Evolutionary conservation across 2,329 filamentous ascomycete genomes (phyloP).

Genomic region (Lasiodiplodia sp.): DNA sequence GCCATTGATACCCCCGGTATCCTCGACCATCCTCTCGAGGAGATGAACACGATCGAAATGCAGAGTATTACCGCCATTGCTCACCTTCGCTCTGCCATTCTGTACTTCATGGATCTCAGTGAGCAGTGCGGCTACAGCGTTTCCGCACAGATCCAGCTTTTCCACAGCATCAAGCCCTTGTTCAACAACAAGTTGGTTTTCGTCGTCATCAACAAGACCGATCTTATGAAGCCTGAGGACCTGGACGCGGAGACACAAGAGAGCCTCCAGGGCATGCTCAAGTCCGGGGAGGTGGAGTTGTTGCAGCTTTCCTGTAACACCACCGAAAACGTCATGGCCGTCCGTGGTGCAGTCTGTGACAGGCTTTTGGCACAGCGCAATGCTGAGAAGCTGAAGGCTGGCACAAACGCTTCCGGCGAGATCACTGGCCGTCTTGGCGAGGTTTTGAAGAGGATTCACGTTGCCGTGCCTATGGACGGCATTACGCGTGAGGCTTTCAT

Average conservation of each 20-base stretch:
- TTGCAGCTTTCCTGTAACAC: conserved; percentile 95
- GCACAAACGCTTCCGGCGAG: conserved; percentile 79
- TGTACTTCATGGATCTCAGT: conserved; percentile 98
- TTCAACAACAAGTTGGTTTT: conserved; percentile 98
- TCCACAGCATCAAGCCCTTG: conserved; percentile 94
- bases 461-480: conserved; percentile 89
- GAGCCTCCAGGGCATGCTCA: conserved; percentile 79
- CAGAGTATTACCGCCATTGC: conserved; percentile 98
- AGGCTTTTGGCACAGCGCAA: conserved; percentile 91
- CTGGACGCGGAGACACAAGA: conserved; percentile 79
- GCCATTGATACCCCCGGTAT: conserved; percentile 99
- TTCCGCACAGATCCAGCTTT: conserved; percentile 89
- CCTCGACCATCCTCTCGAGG: conserved; percentile 93
- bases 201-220: conserved; percentile 98
- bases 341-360: conserved; percentile 95
- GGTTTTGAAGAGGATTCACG: conserved; percentile 92
- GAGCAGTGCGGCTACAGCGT: conserved; percentile 97
- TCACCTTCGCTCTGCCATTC: conserved; percentile 90
- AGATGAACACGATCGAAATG: conserved; percentile 99
- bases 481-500: conserved; percentile 82
- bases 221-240: conserved; percentile 86
- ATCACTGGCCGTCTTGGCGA: conserved; percentile 84
- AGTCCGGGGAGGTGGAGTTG: conserved; percentile 88
- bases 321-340: conserved; percentile 88
- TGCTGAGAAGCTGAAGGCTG: conserved; percentile 90